Base-by-base conservation (phyloP, 805 yeast species). In the Lipomyces chichibuensis region DNA sequence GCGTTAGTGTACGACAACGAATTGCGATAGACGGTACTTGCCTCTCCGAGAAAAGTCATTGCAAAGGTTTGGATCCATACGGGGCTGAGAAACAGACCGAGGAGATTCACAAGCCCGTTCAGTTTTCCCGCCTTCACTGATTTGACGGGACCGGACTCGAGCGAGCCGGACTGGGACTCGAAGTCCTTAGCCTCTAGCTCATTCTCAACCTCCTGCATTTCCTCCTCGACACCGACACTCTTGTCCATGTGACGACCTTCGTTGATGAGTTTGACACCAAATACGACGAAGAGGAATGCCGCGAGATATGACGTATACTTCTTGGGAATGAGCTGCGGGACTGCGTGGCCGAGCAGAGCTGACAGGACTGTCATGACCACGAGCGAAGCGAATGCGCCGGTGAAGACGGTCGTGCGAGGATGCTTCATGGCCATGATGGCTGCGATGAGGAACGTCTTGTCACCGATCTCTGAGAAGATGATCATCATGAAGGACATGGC, bases 371-470 rank as follows among this genome's bases (percentile, higher is more conserved):
- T 92, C 99, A 95, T 95, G 64, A 95, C 77, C 2, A 87, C 91
- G 74, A 95, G 83, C 1, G 98, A 92, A 14, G 89, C 77, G 71
- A 92, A 91, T 2, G 97, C 95, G 17, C 97, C 88, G 8, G 91
- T 82, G 77, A 95, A 94, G n/a, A 95, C 98, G 58, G 91, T 83
- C 75, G 84, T 74, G 74, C 96, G 84, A 23, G 93, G 86, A 78
- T 92, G 88, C 76, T 91, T 90, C 98, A 95, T 95, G 37, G 98
- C 97, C 97, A 95, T 93, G 71, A 95, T 83, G 1, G 98, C 98
- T 46, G 99, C 98, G 74, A 95, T 92, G 71, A 95, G 84, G 76
- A 95, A 95, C 0, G 99, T 95, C 80, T 95, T 95, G 78, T 95
- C 99, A 67, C 99, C 99, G 66, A 95, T 89, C 78, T 95, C 99